These are phyloP conservation scores for Perkinsus olseni DNA, from an alignment of 169 alveolate genomes.

Conservation along the genomic window DNA sequence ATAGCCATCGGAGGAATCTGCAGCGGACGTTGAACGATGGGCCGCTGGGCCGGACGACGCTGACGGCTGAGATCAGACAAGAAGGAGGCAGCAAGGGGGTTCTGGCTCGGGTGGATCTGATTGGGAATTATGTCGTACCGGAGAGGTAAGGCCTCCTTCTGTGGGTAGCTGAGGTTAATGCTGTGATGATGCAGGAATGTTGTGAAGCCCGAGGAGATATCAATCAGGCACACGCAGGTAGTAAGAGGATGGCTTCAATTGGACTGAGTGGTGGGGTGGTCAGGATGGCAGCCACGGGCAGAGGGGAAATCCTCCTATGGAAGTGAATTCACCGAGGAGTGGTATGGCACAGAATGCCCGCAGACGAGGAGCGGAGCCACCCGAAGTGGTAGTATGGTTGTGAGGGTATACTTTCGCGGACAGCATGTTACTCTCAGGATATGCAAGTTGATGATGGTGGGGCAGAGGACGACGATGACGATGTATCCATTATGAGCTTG, in stretches of 20 bases:
- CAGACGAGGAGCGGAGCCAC: background rate
- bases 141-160: background rate
- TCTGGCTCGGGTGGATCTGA: background rate
- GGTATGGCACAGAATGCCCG: background rate
- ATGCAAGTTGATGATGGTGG: background rate
- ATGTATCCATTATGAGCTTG: background rate
- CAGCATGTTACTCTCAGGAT: background rate
- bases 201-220: background rate
- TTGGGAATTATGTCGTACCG: background rate
- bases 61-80: background rate
- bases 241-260: no score
- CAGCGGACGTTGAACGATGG: background rate
- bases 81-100: background rate
- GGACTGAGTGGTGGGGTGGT: no score
- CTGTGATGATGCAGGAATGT: background rate
- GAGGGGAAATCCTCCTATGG: background rate
- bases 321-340: background rate
- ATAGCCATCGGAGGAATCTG: background rate
- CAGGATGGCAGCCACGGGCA: no score
- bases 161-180: background rate
- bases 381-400: background rate
- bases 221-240: background rate
- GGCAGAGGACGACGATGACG: background rate
- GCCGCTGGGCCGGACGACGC: background rate
- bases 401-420: background rate